phyloP scores from a whole-genome alignment of 2,329 filamentous ascomycete genomes.

The Fusarium circinatum region DNA sequence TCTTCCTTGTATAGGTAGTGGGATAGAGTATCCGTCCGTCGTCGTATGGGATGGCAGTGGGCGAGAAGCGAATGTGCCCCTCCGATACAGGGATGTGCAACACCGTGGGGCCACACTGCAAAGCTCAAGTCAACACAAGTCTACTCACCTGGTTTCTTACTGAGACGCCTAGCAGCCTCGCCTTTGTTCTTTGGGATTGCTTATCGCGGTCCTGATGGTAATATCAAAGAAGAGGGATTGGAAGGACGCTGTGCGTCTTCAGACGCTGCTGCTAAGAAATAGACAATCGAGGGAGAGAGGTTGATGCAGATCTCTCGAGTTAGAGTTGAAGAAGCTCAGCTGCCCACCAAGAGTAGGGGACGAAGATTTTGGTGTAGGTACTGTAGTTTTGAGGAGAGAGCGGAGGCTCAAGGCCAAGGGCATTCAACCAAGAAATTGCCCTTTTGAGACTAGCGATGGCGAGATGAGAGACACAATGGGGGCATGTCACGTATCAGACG shows the following conservation, averaged over 20 bases:
- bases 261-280: not conserved
- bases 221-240: not conserved
- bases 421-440: not conserved
- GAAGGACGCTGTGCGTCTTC: not conserved
- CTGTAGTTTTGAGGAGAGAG: constrained; percentile 25
- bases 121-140: constrained; percentile 28
- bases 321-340: constrained; percentile 35
- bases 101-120: constrained; percentile 41
- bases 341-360: constrained; percentile 27
- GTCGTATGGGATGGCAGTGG: constrained; percentile 27
- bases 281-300: not conserved
- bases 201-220: not conserved
- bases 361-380: constrained; percentile 28
- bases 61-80: constrained; percentile 45
- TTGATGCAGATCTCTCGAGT: constrained; percentile 10
- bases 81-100: constrained; percentile 43
- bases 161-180: not conserved
- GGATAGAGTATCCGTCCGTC: constrained; percentile 12
- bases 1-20: constrained; percentile 27
- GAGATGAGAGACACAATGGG: constrained; percentile 16
- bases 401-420: constrained; percentile 22
- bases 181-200: not conserved
- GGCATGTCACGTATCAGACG: constrained; percentile 7
- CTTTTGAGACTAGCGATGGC: constrained; percentile 18
- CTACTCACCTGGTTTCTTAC: constrained; percentile 22